A percentile compares a stretch with the other conserved stretches of the same genome.
Conservation (phyloP, 129 eudicot genomes). For the Smallanthus sonchifolius region DNA sequence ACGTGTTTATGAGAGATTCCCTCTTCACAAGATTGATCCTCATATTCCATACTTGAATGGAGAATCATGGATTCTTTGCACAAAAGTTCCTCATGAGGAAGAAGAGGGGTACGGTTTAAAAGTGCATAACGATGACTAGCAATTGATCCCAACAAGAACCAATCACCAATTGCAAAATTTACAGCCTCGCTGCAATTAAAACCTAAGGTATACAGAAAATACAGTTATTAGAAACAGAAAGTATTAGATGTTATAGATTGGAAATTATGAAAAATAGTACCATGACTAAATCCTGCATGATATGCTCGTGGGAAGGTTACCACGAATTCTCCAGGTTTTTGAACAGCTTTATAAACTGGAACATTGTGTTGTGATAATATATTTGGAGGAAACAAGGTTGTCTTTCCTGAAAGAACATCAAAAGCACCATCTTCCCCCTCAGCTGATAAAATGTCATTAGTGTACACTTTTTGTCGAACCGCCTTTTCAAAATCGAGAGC, state of each 20-base stretch:
- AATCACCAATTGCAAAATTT: conserved; percentile 90
- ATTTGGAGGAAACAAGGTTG: conserved; percentile 91
- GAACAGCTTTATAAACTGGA: conserved; percentile 94
- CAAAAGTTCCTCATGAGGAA: conserved; percentile 91
- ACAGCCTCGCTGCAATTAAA: conserved; percentile 98
- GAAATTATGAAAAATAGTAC: conserved; percentile 28
- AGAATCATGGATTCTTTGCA: conserved; percentile 96
- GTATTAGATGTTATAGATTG: not conserved
- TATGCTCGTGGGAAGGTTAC: conserved; percentile 94
- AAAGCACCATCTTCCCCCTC: conserved; percentile 97
- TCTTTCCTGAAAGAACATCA: conserved; percentile 94
- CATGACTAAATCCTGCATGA: conserved; percentile 99
- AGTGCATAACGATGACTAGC: conserved; percentile 92
- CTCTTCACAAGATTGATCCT: conserved; percentile 47
- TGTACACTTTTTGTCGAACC: conserved; percentile 76
- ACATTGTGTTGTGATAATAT: conserved; percentile 66
- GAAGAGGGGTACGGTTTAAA: conserved; percentile 76
- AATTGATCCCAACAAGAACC: conserved; percentile 83
- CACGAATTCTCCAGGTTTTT: conserved; percentile 90
- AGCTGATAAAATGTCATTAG: conserved; percentile 58
- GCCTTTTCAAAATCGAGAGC: conserved; percentile 86
- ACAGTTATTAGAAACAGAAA: not conserved
- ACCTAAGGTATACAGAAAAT: conserved; percentile 38
- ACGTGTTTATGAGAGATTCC: conserved; percentile 39
- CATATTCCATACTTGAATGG: conserved; percentile 34